A percentile compares a stretch with the other conserved stretches of the same genome.
These are phyloP conservation scores for Russula emetica DNA, from an alignment of 768 basidiomycete species.

Conservation along the genomic window DNA sequence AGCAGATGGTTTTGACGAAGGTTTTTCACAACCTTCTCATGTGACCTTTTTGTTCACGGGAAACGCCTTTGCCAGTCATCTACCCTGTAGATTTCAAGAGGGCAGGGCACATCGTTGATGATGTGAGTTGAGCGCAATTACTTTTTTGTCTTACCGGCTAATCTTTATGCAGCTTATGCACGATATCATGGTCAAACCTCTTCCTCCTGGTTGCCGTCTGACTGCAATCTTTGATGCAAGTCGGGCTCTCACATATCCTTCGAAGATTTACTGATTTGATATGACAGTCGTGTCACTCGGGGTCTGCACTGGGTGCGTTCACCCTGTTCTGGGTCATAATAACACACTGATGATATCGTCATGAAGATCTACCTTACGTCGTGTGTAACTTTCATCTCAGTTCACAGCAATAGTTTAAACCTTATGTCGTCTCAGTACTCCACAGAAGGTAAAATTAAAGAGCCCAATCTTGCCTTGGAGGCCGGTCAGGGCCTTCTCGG, in stretches of 20 bases:
- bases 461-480: slow-evolving; percentile 83
- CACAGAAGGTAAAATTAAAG: slow-evolving; percentile 92
- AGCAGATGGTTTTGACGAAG: slow-evolving; percentile 75
- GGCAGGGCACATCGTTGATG: slow-evolving; percentile 74
- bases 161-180: slow-evolving; percentile 38
- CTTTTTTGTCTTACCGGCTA: not conserved
- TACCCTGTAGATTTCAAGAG: slow-evolving; percentile 84
- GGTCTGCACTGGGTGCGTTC: slow-evolving; percentile 41
- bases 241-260: slow-evolving; percentile 1
- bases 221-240: slow-evolving; percentile 57
- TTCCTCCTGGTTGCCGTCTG: slow-evolving; percentile 64
- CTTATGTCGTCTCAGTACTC: slow-evolving; percentile 56
- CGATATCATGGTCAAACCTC: slow-evolving; percentile 46
- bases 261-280: slow-evolving; percentile 17
- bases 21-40: slow-evolving; percentile 32
- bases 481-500: slow-evolving; percentile 84
- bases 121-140: slow-evolving; percentile 39
- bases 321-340: not conserved
- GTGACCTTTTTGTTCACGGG: not conserved
- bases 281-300: slow-evolving; percentile 45
- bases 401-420: not conserved
- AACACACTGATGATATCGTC: not conserved
- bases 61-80: slow-evolving; percentile 51
- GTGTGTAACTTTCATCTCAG: slow-evolving; percentile 4
- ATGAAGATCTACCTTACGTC: slow-evolving; percentile 39